Evolutionary conservation across 208 protist genomes (phyloP), one percentile per base, ranked within the genome.

Genomic region (Giardia muris): DNA sequence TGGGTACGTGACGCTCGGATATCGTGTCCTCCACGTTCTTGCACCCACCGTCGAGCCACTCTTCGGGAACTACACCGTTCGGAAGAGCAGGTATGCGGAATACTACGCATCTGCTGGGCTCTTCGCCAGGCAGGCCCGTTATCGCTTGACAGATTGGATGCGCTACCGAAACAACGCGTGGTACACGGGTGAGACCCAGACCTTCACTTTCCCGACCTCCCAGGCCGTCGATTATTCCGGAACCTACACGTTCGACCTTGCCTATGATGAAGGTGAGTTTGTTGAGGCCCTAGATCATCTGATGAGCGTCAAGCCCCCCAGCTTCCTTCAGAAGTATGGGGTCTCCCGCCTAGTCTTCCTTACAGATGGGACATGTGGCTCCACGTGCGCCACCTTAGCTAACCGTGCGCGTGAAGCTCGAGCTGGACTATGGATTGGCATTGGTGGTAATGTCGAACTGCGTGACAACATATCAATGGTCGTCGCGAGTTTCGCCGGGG

Each of bases 311-410:
- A 89, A 89, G 42, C n/a, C 86, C 3, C 86, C 86, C 4, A 4
- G 45, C 19, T 89, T 4, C 3, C 86, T 89, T 4, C 4, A 89
- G 42, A 43, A 4, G 19, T 89, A 22, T 4, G 42, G 42, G 19
- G 45, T 46, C 42, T 45, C 4, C 19, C 4, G 42, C 19, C 86
- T 89, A 22, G 86, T 89, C 3, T 89, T 89, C 42, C 39, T 89
- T 89, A 89, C 86, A 4, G 86, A 89, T 89, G 86, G 86, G 3
- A 89, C 86, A 22, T 89, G 86, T 43, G 86, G 86, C 19, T 89
- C 86, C 4, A 89, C 86, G 45, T 89, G 86, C 86, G 86, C 86
- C 19, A 46, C 39, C 42, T 89, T 89, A 10, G 42, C 42, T 22
- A 89, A 45, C 39, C 4, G 86, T 3, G 86, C 19, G 4, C 19